A percentile compares a stretch with the other conserved stretches of the same genome.
Conservation (phyloP, 768 basidiomycete species). For the Mycena haematopus region DNA sequence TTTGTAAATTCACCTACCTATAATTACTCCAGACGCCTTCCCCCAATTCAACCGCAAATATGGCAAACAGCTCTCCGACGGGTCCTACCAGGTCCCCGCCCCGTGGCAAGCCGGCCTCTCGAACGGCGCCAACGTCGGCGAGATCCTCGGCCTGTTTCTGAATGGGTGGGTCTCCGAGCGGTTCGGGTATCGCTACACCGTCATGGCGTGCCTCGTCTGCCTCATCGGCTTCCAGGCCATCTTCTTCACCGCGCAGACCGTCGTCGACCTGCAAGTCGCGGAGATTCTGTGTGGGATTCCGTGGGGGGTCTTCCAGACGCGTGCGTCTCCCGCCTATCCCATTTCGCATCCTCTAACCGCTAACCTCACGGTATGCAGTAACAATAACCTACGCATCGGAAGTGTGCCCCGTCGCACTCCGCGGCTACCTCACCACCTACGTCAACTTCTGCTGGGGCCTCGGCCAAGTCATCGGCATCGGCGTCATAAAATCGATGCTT, state of each 20-base stretch:
- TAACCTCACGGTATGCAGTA: background rate
- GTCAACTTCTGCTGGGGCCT: constrained; percentile 34
- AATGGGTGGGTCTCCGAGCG: constrained; percentile 31
- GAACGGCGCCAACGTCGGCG: constrained; percentile 33
- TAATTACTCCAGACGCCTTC: constrained; percentile 34
- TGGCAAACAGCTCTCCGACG: constrained; percentile 27
- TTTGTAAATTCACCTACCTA: background rate
- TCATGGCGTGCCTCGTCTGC: constrained; percentile 28
- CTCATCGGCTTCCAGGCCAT: constrained; percentile 28
- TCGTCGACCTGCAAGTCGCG: constrained; percentile 24
- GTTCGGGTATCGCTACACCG: constrained; percentile 30
- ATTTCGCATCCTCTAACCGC: background rate
- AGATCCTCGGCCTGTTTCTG: constrained; percentile 31
- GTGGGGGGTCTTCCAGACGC: constrained; percentile 31
- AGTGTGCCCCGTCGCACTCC: constrained; percentile 31
- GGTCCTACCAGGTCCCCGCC: constrained; percentile 30
- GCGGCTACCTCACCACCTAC: constrained; percentile 33
- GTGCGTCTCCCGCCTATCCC: constrained; percentile 13
- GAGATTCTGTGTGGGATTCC: constrained; percentile 31
- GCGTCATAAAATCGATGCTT: constrained; percentile 32
- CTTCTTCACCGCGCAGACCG: constrained; percentile 29
- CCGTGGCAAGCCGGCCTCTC: constrained; percentile 29
- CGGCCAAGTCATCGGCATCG: constrained; percentile 32
- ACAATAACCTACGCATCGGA: constrained; percentile 33
- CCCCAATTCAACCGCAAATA: constrained; percentile 32